Percentiles rank a stretch among this genome's conserved stretches.
These are phyloP conservation scores for Populus ilicifolia DNA, from an alignment of 345 rosid species.

Conservation along the genomic window DNA sequence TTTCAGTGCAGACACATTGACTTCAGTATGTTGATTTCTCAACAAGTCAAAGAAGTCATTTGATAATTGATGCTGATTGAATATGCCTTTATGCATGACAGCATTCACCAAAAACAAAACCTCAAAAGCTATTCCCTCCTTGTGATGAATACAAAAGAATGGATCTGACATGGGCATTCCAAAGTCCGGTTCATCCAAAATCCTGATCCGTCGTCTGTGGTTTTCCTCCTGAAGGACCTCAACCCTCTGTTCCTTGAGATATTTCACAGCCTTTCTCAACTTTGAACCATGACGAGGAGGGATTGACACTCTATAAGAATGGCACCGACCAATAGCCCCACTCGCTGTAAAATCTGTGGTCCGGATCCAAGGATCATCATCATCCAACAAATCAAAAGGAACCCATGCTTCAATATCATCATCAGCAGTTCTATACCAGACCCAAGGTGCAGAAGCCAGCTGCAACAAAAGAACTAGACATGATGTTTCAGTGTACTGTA, in stretches of 20 bases:
- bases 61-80: constrained; percentile 63
- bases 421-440: constrained; percentile 83
- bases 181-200: constrained; percentile 57
- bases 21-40: constrained; percentile 49
- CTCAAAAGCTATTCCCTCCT: constrained; percentile 55
- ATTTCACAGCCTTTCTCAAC: constrained; percentile 45
- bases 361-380: constrained; percentile 95
- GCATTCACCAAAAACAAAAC: constrained; percentile 70
- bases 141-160: constrained; percentile 53
- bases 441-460: constrained; percentile 66
- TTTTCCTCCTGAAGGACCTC: constrained; percentile 19
- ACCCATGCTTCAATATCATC: constrained; percentile 55
- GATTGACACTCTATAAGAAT: constrained; percentile 51
- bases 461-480: constrained; percentile 52
- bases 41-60: constrained; percentile 57
- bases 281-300: constrained; percentile 62
- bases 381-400: constrained; percentile 71
- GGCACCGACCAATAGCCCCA: constrained; percentile 75
- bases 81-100: constrained; percentile 60
- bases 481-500: constrained; percentile 36
- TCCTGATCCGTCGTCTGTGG: constrained; percentile 36
- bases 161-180: constrained; percentile 50
- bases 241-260: constrained; percentile 53
- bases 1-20: constrained; percentile 66
- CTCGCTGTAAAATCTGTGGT: constrained; percentile 74